phyloP scores from a whole-genome alignment of 805 yeast species.

The Yamadazyma olivae region DNA sequence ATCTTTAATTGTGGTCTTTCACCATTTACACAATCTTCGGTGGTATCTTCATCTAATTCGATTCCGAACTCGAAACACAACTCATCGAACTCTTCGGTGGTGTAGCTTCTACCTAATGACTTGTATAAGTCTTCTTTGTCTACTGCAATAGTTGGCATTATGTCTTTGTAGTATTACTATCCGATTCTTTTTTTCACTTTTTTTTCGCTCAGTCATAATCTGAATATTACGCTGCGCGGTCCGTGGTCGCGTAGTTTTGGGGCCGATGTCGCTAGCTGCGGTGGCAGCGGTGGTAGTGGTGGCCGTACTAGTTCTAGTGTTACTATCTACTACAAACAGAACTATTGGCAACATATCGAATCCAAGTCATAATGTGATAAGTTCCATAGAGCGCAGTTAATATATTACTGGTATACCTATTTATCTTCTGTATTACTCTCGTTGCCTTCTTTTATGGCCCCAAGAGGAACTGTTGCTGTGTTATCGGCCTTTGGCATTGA shows the following conservation, averaged over 20 bases:
- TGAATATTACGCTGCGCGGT: background rate
- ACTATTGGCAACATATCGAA: too few species aligned
- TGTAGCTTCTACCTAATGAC: slow-evolving; percentile 56
- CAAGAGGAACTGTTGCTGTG: slow-evolving; percentile 2
- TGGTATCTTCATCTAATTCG: slow-evolving; percentile 96
- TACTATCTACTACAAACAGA: too few species aligned
- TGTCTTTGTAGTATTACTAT: too few species aligned
- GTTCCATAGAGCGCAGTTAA: too few species aligned
- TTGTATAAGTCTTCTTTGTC: slow-evolving; percentile 90
- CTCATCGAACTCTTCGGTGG: slow-evolving; percentile 93
- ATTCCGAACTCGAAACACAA: slow-evolving; percentile 96
- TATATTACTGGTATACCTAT: too few species aligned
- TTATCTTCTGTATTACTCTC: too few species aligned
- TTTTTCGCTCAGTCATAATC: background rate
- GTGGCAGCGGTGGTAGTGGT: too few species aligned
- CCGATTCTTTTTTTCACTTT: background rate
- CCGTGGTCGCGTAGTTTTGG: background rate
- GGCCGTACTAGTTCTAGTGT: too few species aligned
- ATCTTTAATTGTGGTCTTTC: slow-evolving; percentile 97
- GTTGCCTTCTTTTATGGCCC: too few species aligned
- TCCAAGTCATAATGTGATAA: too few species aligned
- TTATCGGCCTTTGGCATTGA: background rate
- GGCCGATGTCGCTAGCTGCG: too few species aligned
- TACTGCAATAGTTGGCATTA: slow-evolving; percentile 95
- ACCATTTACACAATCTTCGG: slow-evolving; percentile 65